Base-by-base conservation (phyloP, 495 filamentous ascomycete species). In the Podospora comata region DNA sequence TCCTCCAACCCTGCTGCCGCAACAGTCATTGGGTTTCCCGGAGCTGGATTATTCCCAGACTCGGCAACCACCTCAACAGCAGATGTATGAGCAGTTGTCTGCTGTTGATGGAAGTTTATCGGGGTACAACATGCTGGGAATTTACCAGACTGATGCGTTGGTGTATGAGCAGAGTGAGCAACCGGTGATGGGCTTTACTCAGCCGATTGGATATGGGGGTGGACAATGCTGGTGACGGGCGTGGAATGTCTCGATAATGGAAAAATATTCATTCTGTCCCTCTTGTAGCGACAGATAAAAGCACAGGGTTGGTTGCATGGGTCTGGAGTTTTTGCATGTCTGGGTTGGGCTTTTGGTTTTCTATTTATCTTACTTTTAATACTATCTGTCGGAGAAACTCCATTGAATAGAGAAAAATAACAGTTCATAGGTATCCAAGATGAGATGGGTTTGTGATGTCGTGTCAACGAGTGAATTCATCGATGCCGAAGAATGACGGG, bases 51-150 rank as follows among this genome's bases (percentile, higher is more conserved):
- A 48, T 16, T 11, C 15, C 39, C 39, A 48, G 15, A 48, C 15
- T 11, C 39, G 13, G 15, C 39, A 48, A 11, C 39, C 39, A 26
- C 55, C n/a, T 11, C 54, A 56, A 56, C n/a, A 58, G 18, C 55
- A 58, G n/a, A 58, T 58, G 55, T 26, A 20, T 58, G n/a, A 58
- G n/a, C 55, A 26, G 55, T 20, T 58, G 55, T n/a, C 55, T 20
- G 11, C 55, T 20, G 11, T 58, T 0, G n/a, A 58, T 9, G 55
- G n/a, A 4, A 18, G n/a, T 9, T 26, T 26, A 5, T 58, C 55
- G 7, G 55, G 55, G 11, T 58, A 19, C 4, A 23, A 58, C 23
- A 58, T 58, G 55, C 55, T 58, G 18, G 55, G 55, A 20, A 26
- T 58, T n/a, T 58, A 58, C n/a, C 55, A 58, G 13, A 20, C 55